phyloP scores from a whole-genome alignment of 441 rosid genomes.

The Raphanus hybrid region DNA sequence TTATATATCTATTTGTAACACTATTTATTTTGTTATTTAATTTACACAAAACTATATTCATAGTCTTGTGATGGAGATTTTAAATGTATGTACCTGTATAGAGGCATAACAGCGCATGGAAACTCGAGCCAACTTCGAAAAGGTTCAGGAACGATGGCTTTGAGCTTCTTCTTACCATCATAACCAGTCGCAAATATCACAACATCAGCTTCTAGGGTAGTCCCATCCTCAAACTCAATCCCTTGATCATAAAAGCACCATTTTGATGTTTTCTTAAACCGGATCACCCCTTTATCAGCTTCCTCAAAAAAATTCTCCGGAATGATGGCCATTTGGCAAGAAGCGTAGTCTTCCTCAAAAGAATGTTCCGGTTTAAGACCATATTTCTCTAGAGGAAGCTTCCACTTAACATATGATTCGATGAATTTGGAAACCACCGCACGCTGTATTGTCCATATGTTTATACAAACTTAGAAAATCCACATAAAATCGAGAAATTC shows the following conservation, averaged over 20 bases:
- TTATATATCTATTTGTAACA: too few relatives aligned
- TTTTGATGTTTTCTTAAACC: conserved; percentile 64
- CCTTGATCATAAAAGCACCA: conserved; percentile 82
- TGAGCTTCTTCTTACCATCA: conserved; percentile 82
- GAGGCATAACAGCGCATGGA: conserved; percentile 68
- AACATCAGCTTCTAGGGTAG: conserved; percentile 76
- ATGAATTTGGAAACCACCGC: conserved; percentile 71
- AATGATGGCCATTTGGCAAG: conserved; percentile 91
- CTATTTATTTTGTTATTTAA: not conserved
- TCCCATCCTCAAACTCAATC: conserved; percentile 67
- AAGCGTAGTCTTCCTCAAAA: conserved; percentile 84
- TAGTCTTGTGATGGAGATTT: not conserved
- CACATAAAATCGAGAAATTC: conserved; percentile 45
- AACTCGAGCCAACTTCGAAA: conserved; percentile 64
- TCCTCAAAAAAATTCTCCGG: conserved; percentile 79
- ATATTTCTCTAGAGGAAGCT: conserved; percentile 73
- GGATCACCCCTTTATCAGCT: conserved; percentile 82
- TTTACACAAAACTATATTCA: not conserved
- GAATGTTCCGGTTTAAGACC: conserved; percentile 86
- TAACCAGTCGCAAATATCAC: conserved; percentile 87
- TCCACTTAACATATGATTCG: conserved; percentile 80
- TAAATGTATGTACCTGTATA: conserved; percentile 62
- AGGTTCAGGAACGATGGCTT: conserved; percentile 74
- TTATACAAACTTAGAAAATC: conserved; percentile 47
- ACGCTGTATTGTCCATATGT: conserved; percentile 54